Base-by-base conservation (phyloP, 345 rosid genomes). In the Boechera retrofracta region DNA sequence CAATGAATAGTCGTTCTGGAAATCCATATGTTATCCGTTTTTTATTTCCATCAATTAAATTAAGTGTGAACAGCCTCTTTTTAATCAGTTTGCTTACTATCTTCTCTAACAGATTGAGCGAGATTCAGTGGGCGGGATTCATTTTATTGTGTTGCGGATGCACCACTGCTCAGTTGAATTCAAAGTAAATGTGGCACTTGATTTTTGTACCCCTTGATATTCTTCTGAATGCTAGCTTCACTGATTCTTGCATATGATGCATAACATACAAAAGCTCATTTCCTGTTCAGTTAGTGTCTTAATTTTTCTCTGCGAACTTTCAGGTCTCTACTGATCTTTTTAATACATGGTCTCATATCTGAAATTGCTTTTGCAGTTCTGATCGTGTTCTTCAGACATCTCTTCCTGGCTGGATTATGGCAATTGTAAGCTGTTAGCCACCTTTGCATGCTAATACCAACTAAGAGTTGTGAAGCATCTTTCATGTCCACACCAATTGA, bases 91-190 rank as follows among this genome's bases (percentile, higher is more conserved):
- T 59, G 48, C 52, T 13, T 42, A n/a, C 35, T 67, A 61, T n/a
- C 45, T 73, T 77, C 8, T 41, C 51, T 61, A 36, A 68, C 91
- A 92, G 98, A 78, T 86, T 95, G 76, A 95, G 94, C 39, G 94
- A 92, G 86, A 91, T 95, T 80, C 98, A 92, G 63, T 95, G 98
- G 99, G 93, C 94, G 5, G 98, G 94, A 64, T 95, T 95, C 85
- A 81, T 92, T 75, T 85, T 95, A 49, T 82, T 95, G 73, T 91
- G 99, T 82, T 91, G 96, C 53, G 97, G 99, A 62, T 95, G 99
- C 87, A 95, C 97, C 75, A 92, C 98, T 47, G 98, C 99, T 26
- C 98, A 95, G 74, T 79, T 95, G 67, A 95, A 95, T 74, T 87
- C 98, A 53, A 83, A 83, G 98, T 92, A 89, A 86, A 92, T 75